phyloP scores from a whole-genome alignment of 805 yeast genomes.

The Yamadazyma ubonensis region DNA sequence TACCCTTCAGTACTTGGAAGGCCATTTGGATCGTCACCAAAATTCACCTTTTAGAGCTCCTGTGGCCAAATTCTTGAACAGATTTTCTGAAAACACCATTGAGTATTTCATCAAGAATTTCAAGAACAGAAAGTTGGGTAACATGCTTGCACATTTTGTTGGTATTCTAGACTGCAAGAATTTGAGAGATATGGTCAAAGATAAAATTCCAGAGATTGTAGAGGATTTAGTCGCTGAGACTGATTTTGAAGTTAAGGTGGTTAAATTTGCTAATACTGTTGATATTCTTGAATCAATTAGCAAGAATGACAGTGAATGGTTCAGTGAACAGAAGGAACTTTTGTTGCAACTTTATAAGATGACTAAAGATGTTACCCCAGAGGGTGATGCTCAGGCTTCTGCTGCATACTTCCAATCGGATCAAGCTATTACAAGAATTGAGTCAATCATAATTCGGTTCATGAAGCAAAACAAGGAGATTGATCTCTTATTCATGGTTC shows the following conservation, averaged over 20 bases:
- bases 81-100: conserved; percentile 75
- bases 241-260: conserved; percentile 52
- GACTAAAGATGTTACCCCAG: conserved; percentile 22
- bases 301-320: conserved; percentile 56
- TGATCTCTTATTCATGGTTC: conserved; percentile 29
- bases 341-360: conserved; percentile 43
- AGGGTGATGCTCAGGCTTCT: conserved; percentile 48
- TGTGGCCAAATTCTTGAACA: conserved; percentile 77
- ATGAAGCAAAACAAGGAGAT: conserved; percentile 25
- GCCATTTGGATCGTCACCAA: conserved; percentile 78
- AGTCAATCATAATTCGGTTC: conserved; percentile 35
- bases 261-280: conserved; percentile 70
- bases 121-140: conserved; percentile 61
- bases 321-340: conserved; percentile 47
- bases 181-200: conserved; percentile 55
- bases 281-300: conserved; percentile 60
- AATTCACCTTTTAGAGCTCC: conserved; percentile 91
- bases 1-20: conserved; percentile 75
- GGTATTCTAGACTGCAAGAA: conserved; percentile 52
- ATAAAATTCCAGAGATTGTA: conserved; percentile 49
- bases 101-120: conserved; percentile 68
- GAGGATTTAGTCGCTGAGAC: conserved; percentile 49
- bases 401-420: conserved; percentile 67
- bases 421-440: conserved; percentile 66
- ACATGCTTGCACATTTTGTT: conserved; percentile 66